Base-by-base conservation (phyloP, 2,329 filamentous ascomycete species). In the Colletotrichum gloeosporioides region DNA sequence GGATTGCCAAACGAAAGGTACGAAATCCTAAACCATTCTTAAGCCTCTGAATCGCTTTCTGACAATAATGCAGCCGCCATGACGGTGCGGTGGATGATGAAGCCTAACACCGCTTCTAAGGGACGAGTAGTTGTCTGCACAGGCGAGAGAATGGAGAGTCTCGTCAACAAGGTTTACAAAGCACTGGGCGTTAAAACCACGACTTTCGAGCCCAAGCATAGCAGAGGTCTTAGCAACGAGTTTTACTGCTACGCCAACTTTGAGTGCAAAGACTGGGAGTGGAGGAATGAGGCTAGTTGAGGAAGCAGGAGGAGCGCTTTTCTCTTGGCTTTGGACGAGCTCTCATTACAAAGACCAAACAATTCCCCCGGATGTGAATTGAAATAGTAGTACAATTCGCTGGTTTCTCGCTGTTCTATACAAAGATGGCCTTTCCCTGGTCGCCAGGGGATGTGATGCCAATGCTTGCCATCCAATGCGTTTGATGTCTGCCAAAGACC, bases 221-320 rank as follows among this genome's bases (percentile, higher is more conserved):
- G 90, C n/a, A 91, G 92, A 77, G 93, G 93, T 1, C 85, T 97
- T 76, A 95, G 93, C 83, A 97, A 97, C 81, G 94, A 95, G 84
- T 97, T 96, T 82, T 90, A 91, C 81, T 96, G 93, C 83, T 96
- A 95, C 81, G 91, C 95, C 29, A 96, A 95, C 81, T 96, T 95
- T 81, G 93, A 95, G 82, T 91, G 92, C 79, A 85, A 85, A 8
- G 83, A 83, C 6, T 91, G 90, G 89, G 84, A 82, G 59, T 90
- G 85, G 84, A 29, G 39, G 27, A 49, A 59, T 29, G 79, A 83
- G 71, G 76, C 71, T 6, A 69, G 59, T 22, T 73, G 53, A 76
- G 39, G 49, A 10, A 25, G 15, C 10, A 32, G n/a, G n/a, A n/a
- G 7, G 9, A n/a, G 16, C 15, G 6, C 5, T 59, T 62, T 32